Base-by-base conservation (phyloP, 192 early-diverging fungal genomes). In the Gaertneriomyces sp. region DNA sequence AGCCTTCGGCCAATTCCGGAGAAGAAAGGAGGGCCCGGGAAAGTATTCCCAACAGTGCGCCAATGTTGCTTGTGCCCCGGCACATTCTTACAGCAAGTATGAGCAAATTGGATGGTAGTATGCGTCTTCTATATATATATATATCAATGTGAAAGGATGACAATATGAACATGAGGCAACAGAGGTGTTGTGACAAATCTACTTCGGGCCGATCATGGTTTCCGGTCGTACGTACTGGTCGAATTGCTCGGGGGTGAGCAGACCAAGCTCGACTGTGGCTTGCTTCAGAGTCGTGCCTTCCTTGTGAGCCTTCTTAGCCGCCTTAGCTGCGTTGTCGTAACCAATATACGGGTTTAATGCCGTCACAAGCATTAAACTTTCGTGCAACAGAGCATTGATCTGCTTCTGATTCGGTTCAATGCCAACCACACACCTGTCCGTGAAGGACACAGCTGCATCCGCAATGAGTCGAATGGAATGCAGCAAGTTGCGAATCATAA, bases 321-420 rank as follows among this genome's bases (percentile, higher is more conserved):
- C 89, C 69, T 92, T 88, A 55, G 97, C 94, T 20, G 97, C 95
- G 45, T 83, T 80, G 54, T 83, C 82, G 53, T 84, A 84, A 7
- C 95, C 97, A 81, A 99, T 97, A 71, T 97, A 82, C 41, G 93
- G 93, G 85, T 99, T 99, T 45, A 99, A 83, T 16, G 97, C 95
- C 59, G 97, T 99, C 53, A 99, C 97, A 68, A 99, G 86, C 97
- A 98, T 97, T 58, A 98, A 81, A 44, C 88, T 92, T 79, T 96
- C 90, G 59, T 97, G 85, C 79, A 97, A 87, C 70, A 95, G 84
- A 53, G 75, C 74, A 45, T 84, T 81, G 79, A 98, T 97, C 69
- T 89, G 87, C 69, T 90, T 82, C 82, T 94, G 89, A 84, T 98
- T 95, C 45, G 96, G 88, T 67, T 89, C 67, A 74, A 98, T 98